phyloP scores from a whole-genome alignment of 768 basidiomycete genomes.

The Auriculariales sp. region DNA sequence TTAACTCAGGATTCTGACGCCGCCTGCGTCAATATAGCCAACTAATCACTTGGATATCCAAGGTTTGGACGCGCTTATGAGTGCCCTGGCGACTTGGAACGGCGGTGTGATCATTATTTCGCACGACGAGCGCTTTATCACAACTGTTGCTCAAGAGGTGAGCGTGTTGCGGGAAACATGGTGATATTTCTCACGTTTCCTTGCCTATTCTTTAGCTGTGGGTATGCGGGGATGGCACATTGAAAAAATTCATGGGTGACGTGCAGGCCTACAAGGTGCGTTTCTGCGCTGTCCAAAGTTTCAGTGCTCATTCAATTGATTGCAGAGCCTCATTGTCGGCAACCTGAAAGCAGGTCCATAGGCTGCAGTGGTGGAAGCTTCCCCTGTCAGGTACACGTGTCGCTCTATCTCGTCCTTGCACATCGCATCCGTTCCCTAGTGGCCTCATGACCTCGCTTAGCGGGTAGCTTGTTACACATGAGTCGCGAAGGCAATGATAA shows the following conservation, averaged over 20 bases:
- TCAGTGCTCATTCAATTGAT: background rate
- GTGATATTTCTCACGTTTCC: background rate
- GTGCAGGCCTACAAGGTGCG: slow-evolving; percentile 82
- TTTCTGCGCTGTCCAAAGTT: background rate
- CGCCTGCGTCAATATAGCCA: background rate
- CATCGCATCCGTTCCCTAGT: no score
- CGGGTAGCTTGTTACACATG: no score
- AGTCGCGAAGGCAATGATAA: no score
- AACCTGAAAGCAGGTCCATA: slow-evolving; percentile 55
- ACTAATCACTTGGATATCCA: slow-evolving; percentile 19
- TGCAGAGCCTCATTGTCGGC: slow-evolving; percentile 59
- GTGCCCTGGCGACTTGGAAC: slow-evolving; percentile 65
- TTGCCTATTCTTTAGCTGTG: slow-evolving; percentile 45
- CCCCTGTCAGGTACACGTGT: no score
- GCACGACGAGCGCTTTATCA: slow-evolving; percentile 93
- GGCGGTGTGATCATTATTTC: slow-evolving; percentile 88
- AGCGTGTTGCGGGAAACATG: slow-evolving; percentile 8
- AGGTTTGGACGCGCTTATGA: slow-evolving; percentile 93
- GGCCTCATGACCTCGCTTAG: no score
- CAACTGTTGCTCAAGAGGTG: slow-evolving; percentile 75
- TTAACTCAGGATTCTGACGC: background rate
- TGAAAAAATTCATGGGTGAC: slow-evolving; percentile 75
- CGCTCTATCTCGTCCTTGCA: no score
- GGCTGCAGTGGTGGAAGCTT: no score
- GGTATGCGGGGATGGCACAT: slow-evolving; percentile 80